Percentiles rank a stretch among this genome's conserved stretches.
Evolutionary conservation across 2,329 filamentous ascomycete genomes (phyloP).

Genomic region (Colletotrichum sp.): DNA sequence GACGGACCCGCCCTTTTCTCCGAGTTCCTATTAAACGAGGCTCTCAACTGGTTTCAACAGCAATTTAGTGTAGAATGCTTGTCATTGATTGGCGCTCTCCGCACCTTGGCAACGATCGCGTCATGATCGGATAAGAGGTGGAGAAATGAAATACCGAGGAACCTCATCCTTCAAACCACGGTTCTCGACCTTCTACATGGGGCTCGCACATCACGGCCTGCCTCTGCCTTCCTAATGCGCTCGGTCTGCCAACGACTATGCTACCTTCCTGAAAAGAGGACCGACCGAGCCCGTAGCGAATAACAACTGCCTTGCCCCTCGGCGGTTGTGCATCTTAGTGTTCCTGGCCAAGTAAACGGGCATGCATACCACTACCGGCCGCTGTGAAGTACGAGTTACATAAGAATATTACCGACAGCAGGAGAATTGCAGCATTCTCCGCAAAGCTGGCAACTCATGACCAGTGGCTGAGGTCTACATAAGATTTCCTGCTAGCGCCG

Average conservation of each 20-base stretch:
- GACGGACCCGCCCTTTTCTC: neutral
- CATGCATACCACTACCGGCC: neutral
- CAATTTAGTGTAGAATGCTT: neutral
- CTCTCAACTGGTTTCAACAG: neutral
- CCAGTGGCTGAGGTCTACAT: neutral
- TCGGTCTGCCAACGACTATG: neutral
- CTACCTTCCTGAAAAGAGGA: slow-evolving; percentile 10
- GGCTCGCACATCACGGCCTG: neutral
- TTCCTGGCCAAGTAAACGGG: neutral
- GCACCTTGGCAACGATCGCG: neutral
- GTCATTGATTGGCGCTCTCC: neutral
- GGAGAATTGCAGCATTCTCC: neutral
- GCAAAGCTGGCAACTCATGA: neutral
- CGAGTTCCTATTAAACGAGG: neutral
- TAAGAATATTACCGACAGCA: neutral
- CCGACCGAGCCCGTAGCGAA: neutral
- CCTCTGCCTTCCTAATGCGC: slow-evolving; percentile 9
- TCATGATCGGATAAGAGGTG: slow-evolving; percentile 8
- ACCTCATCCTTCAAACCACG: neutral
- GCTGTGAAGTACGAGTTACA: neutral
- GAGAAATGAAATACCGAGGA: slow-evolving; percentile 1
- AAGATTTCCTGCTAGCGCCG: neutral
- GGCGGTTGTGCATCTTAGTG: neutral
- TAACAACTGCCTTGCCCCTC: neutral
- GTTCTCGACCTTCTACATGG: neutral